Percentiles rank a stretch among this genome's conserved stretches.
Evolutionary conservation across 2,329 filamentous ascomycete species (phyloP).

Genomic region (Trichophyton equinum): DNA sequence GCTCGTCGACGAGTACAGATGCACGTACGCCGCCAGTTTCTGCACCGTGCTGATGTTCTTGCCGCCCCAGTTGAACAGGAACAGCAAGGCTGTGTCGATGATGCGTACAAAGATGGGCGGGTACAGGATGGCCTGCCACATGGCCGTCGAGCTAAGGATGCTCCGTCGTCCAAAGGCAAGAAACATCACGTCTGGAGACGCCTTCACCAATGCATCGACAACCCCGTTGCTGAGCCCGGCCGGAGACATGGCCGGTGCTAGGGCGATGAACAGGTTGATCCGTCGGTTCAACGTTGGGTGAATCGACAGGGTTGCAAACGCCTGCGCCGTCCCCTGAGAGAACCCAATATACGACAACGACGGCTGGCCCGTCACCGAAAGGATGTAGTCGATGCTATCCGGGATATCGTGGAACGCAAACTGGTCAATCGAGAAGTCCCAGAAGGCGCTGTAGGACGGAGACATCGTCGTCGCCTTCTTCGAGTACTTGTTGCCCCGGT

Average conservation of each 20-base stretch:
- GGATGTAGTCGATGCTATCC: constrained; percentile 82
- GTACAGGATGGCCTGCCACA: constrained; percentile 95
- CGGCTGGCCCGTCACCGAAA: constrained; percentile 66
- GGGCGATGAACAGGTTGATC: constrained; percentile 88
- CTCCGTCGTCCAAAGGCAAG: constrained; percentile 84
- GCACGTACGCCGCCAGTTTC: constrained; percentile 89
- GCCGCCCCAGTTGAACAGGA: constrained; percentile 82
- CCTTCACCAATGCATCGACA: constrained; percentile 84
- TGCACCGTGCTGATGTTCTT: constrained; percentile 73
- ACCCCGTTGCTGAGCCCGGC: constrained; percentile 80
- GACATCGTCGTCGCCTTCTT: constrained; percentile 76
- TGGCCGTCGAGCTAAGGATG: constrained; percentile 82
- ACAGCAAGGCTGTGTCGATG: constrained; percentile 68
- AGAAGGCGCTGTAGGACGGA: constrained; percentile 67
- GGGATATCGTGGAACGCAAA: constrained; percentile 98
- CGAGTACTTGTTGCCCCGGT: constrained; percentile 96
- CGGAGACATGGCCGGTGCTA: constrained; percentile 93
- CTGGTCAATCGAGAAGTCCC: constrained; percentile 97
- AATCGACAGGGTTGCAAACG: constrained; percentile 84
- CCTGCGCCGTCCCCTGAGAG: constrained; percentile 91
- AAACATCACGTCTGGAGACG: constrained; percentile 83
- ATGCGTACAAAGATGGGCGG: constrained; percentile 81
- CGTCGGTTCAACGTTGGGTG: constrained; percentile 86
- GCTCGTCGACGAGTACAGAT: constrained; percentile 92
- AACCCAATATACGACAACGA: constrained; percentile 95